These are phyloP conservation scores for Tilletia caries DNA, from an alignment of 1,284 basidiomycete species.

Conservation along the genomic window DNA sequence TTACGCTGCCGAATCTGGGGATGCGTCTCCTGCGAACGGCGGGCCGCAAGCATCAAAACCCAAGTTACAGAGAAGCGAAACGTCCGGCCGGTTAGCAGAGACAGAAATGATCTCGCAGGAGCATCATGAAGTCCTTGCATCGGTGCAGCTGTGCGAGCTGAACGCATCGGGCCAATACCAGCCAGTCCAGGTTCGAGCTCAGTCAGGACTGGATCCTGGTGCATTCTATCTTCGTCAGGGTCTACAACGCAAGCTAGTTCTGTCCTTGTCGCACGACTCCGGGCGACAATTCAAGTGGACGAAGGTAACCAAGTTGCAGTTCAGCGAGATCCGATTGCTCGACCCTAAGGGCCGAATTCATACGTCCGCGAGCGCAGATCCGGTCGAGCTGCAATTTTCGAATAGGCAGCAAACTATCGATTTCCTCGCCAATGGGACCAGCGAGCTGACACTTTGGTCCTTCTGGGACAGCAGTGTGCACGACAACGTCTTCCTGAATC, in stretches of 20 bases:
- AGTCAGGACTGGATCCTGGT: constrained; percentile 75
- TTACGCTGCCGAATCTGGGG: not conserved
- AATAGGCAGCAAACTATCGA: constrained; percentile 36
- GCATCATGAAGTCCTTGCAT: constrained; percentile 80
- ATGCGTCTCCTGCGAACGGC: not conserved
- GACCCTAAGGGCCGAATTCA: constrained; percentile 77
- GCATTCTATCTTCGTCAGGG: constrained; percentile 88
- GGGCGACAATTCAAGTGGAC: constrained; percentile 84
- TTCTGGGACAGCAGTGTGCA: constrained; percentile 94
- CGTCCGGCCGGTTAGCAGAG: constrained; percentile 63
- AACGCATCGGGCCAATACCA: constrained; percentile 76
- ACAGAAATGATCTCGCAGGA: constrained; percentile 86
- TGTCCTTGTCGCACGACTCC: constrained; percentile 79
- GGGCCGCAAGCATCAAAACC: not conserved
- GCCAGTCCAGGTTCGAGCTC: constrained; percentile 76
- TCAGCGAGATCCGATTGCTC: constrained; percentile 79
- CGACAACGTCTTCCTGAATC: constrained; percentile 78
- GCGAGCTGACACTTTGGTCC: constrained; percentile 34
- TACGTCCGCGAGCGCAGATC: constrained; percentile 61
- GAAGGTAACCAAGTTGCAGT: constrained; percentile 69
- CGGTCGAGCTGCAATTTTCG: constrained; percentile 32
- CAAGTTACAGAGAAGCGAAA: not conserved
- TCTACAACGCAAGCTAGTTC: constrained; percentile 74
- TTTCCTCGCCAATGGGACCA: constrained; percentile 39
- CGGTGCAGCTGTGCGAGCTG: constrained; percentile 81